phyloP scores from a whole-genome alignment of 805 yeast species.

The Yamadazyma philogaea region DNA sequence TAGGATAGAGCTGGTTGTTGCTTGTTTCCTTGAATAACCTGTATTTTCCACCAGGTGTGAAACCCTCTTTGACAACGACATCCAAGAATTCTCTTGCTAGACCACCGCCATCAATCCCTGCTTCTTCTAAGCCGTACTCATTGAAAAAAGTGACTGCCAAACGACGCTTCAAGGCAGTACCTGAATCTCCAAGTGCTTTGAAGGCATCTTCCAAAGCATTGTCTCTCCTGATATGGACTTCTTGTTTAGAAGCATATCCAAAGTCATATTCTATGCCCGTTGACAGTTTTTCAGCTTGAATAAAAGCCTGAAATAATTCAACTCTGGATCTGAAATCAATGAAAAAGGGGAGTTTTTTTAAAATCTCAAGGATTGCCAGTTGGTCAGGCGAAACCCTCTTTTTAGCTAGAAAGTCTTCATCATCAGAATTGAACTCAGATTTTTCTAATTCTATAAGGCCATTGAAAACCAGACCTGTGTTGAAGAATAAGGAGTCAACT shows the following conservation, averaged over 20 bases:
- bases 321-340: conserved; percentile 75
- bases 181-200: conserved; percentile 49
- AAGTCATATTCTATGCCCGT: conserved; percentile 1
- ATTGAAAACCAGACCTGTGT: conserved; percentile 34
- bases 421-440: conserved; percentile 12
- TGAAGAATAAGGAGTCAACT: conserved; percentile 21
- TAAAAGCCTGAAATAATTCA: conserved; percentile 61
- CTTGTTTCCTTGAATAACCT: conserved; percentile 41
- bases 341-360: conserved; percentile 72
- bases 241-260: conserved; percentile 37
- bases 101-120: conserved; percentile 97
- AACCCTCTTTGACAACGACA: conserved; percentile 65
- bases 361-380: conserved; percentile 43
- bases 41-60: conserved; percentile 34
- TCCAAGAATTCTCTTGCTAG: conserved; percentile 87
- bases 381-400: conserved; percentile 12
- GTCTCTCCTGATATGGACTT: conserved; percentile 56
- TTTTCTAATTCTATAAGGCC: conserved; percentile 35
- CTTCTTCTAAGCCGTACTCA: conserved; percentile 79
- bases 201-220: conserved; percentile 74
- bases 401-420: conserved; percentile 10
- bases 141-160: conserved; percentile 67
- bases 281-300: conserved; percentile 48
- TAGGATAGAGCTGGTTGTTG: conserved; percentile 71
- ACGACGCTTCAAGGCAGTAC: conserved; percentile 54